Conservation (phyloP, 768 basidiomycete genomes). For the Lentinula boryana region DNA sequence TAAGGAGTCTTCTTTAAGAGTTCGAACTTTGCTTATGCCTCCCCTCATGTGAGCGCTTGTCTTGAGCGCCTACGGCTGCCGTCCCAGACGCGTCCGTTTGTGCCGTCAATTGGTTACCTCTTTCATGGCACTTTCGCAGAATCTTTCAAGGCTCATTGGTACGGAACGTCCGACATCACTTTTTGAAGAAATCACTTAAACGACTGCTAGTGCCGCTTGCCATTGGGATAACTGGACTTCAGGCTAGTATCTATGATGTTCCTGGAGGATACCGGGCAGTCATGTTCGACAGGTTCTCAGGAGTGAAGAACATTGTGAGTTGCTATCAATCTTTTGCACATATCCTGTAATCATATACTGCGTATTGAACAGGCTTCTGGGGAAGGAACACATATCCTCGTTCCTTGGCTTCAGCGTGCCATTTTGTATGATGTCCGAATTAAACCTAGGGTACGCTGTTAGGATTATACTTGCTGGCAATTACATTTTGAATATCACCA, state of each 20-base stretch:
- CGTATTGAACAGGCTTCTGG: constrained; percentile 57
- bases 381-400: constrained; percentile 94
- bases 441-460: constrained; percentile 75
- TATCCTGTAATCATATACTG: not conserved
- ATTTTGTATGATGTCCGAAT: constrained; percentile 98
- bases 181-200: not conserved
- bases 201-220: constrained; percentile 37
- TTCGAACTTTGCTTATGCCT: not conserved
- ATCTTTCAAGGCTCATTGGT: constrained; percentile 36
- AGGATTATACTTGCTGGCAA: not conserved
- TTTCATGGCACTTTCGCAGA: constrained; percentile 5
- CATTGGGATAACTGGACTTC: constrained; percentile 35
- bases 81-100: constrained; percentile 4
- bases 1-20: not conserved
- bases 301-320: constrained; percentile 74
- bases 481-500: not conserved
- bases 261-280: constrained; percentile 92
- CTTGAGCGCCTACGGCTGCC: not conserved
- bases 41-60: constrained; percentile 3
- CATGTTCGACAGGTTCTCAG: constrained; percentile 97
- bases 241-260: constrained; percentile 63
- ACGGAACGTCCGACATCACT: constrained; percentile 10
- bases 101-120: not conserved
- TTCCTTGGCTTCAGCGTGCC: constrained; percentile 94
- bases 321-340: not conserved